Evolutionary conservation across 2,329 filamentous ascomycete genomes (phyloP), one percentile per base, ranked within the genome.

Genomic region (Neonectria coccinea): DNA sequence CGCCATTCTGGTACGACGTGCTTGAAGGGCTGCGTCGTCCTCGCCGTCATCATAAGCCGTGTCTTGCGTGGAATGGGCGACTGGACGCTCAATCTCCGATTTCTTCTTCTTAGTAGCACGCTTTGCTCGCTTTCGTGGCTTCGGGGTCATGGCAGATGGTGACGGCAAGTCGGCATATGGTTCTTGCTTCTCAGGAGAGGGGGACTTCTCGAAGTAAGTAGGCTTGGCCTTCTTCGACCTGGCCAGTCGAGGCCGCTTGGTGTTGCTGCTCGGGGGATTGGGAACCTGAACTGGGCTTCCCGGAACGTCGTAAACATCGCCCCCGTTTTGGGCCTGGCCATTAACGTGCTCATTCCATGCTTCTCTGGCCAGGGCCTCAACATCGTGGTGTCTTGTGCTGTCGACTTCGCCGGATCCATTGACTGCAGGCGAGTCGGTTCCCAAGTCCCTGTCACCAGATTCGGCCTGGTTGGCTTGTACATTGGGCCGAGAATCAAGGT

Each of bases 171-270:
- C 72, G 14, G 57, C 68, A 25, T 71, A 53, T 5, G 22, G 67
- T 20, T 65, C 71, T 5, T 72, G 70, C 9, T 67, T 63, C 27
- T 71, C 65, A 18, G 20, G 62, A 45, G 68, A 66, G 10, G 73
- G 65, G 2, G 75, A 72, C 57, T 79, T 74, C 45, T 79, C 77
- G 66, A 82, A 83, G 59, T 79, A 83, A 18, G 82, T 83, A 10
- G 82, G 81, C 70, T 86, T 86, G 52, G 81, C 78, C 74, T 83
- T 86, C 75, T 83, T 85, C 47, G 78, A 77, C 59, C 78, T 75
- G 33, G 79, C 79, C 36, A 81, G 76, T 27, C 78, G 75, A 42
- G 72, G 61, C 65, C 68, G 74, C 65, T 74, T 76, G 41, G 69
- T 20, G 52, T 59, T 71, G 45, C 70, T 58, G 48, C 70, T 74